Conservation (phyloP, 1,284 basidiomycete genomes). For the Mycosarcoma mackinlayi region DNA sequence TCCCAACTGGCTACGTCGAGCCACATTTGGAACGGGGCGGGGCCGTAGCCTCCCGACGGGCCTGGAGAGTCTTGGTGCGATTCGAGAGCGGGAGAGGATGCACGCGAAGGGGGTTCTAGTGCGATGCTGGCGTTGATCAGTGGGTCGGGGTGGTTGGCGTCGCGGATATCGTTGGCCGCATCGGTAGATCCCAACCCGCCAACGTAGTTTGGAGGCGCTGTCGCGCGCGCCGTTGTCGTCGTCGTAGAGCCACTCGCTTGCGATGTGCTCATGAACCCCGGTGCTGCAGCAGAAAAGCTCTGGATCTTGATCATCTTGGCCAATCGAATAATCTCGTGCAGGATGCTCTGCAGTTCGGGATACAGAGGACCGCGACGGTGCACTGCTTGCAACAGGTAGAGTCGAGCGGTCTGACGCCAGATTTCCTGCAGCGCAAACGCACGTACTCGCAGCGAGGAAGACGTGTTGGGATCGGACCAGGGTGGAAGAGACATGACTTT, state of each 20-base stretch:
- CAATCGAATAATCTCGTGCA: slow-evolving; percentile 49
- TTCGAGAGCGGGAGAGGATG: background rate
- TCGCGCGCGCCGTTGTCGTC: background rate
- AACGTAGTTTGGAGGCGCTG: slow-evolving; percentile 25
- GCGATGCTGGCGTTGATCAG: slow-evolving; percentile 19
- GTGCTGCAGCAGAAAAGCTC: slow-evolving; percentile 17
- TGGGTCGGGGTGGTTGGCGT: slow-evolving; percentile 26
- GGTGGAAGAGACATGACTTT: slow-evolving; percentile 36
- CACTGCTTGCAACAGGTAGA: slow-evolving; percentile 49
- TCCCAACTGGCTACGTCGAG: slow-evolving; percentile 51
- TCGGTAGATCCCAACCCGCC: slow-evolving; percentile 22
- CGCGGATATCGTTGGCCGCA: slow-evolving; percentile 7
- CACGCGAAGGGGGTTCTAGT: background rate
- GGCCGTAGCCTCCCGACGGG: background rate
- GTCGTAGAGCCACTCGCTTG: no score
- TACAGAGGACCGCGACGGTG: slow-evolving; percentile 45
- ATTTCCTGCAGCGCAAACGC: slow-evolving; percentile 53
- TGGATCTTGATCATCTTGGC: slow-evolving; percentile 45
- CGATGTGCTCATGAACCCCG: no score
- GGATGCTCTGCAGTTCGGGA: slow-evolving; percentile 40
- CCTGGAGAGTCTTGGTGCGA: background rate
- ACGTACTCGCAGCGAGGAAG: slow-evolving; percentile 32
- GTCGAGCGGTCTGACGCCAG: slow-evolving; percentile 47
- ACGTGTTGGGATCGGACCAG: slow-evolving; percentile 42
- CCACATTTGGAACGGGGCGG: slow-evolving; percentile 44